Conservation (phyloP, 129 eudicot genomes). For the Scalesia atractyloides region DNA sequence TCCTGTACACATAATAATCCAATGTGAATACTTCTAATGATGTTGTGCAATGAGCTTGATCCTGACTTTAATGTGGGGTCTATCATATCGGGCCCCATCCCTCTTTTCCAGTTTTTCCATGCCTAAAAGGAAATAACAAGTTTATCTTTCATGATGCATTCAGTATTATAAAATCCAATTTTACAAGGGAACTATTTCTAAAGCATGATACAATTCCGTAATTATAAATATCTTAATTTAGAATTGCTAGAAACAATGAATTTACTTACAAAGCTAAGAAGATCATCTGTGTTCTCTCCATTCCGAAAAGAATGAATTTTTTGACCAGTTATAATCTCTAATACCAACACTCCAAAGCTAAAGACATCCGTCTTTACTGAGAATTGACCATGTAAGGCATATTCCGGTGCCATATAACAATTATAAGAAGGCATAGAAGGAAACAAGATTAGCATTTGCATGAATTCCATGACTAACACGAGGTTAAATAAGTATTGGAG, state of each 20-base stretch:
- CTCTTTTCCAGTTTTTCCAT: neutral
- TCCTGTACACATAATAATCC: slow-evolving; percentile 1
- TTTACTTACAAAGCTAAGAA: slow-evolving; percentile 5
- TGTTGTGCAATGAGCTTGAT: neutral
- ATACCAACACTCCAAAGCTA: slow-evolving; percentile 32
- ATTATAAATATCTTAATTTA: too few relatives aligned
- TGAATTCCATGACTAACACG: too few relatives aligned
- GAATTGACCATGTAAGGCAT: slow-evolving; percentile 6
- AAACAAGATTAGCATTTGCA: neutral
- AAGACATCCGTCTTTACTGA: slow-evolving; percentile 36
- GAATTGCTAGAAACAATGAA: too few relatives aligned
- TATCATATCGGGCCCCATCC: neutral
- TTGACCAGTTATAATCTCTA: slow-evolving; percentile 22
- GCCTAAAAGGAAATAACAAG: neutral
- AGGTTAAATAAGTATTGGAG: too few relatives aligned
- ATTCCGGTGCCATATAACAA: neutral
- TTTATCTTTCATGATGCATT: too few relatives aligned
- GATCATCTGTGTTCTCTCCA: neutral
- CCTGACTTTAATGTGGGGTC: slow-evolving; percentile 1
- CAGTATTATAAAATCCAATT: too few relatives aligned
- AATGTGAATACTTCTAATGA: slow-evolving; percentile 1
- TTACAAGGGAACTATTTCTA: too few relatives aligned
- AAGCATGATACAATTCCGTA: too few relatives aligned
- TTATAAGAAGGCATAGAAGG: neutral
- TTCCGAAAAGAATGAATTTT: neutral